A percentile compares a stretch with the other conserved stretches of the same genome.
These are phyloP conservation scores for Rhododendron williamsianum DNA, from an alignment of 148 eudicot genomes.

Conservation along the genomic window DNA sequence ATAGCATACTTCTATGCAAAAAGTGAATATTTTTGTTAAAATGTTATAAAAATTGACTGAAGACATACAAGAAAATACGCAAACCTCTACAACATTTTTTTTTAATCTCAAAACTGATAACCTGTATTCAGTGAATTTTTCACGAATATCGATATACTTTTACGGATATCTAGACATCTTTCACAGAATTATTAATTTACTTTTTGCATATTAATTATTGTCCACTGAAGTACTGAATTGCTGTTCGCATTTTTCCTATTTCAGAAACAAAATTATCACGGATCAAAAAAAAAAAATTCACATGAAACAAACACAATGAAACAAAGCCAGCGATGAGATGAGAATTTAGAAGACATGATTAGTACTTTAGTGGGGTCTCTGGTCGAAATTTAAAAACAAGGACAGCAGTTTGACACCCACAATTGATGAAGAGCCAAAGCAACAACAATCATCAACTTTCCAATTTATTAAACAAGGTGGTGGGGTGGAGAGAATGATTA, in stretches of 20 bases:
- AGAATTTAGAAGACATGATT: not conserved
- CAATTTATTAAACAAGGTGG: not conserved
- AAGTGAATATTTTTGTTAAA: no score
- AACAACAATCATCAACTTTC: not conserved
- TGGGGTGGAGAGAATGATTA: slow-evolving; percentile 8
- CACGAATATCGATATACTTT: no score
- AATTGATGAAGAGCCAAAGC: not conserved
- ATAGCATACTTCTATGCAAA: no score
- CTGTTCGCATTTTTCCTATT: not conserved
- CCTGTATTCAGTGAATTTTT: no score
- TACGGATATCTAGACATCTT: not conserved
- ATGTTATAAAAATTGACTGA: no score
- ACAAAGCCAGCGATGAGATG: not conserved
- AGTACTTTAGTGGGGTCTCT: not conserved
- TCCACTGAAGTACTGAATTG: not conserved
- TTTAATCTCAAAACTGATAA: no score
- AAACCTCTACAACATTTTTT: no score
- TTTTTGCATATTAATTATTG: not conserved
- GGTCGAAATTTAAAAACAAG: not conserved
- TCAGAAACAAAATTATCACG: not conserved
- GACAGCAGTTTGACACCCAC: slow-evolving; percentile 6
- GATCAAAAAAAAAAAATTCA: not conserved
- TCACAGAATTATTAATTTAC: no score
- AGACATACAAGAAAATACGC: no score
- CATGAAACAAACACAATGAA: not conserved